phyloP scores from a whole-genome alignment of 1,284 basidiomycete genomes.

The Psilocybe mexicana region DNA sequence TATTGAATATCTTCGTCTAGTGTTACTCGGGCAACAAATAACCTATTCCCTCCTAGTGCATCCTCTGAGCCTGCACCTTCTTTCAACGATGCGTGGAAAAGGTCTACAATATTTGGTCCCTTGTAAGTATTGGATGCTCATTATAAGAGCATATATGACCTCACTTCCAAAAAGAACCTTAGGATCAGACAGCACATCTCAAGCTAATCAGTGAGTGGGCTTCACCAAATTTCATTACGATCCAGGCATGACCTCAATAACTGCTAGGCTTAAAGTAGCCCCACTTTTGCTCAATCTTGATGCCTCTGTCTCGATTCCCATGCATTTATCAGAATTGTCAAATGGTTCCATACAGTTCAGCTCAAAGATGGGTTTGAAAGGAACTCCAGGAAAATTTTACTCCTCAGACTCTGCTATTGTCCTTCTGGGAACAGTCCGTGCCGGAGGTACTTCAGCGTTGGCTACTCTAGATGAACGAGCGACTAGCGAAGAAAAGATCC shows the following conservation, averaged over 20 bases:
- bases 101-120: slow-evolving; percentile 57
- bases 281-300: slow-evolving; percentile 45
- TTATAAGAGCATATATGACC: slow-evolving; percentile 6
- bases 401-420: slow-evolving; percentile 38
- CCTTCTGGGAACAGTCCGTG: slow-evolving; percentile 51
- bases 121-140: slow-evolving; percentile 42
- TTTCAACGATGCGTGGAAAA: slow-evolving; percentile 23
- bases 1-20: slow-evolving; percentile 23
- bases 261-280: slow-evolving; percentile 21
- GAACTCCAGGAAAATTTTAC: slow-evolving; percentile 59
- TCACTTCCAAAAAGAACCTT: slow-evolving; percentile 29
- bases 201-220: slow-evolving; percentile 12
- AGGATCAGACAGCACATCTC: slow-evolving; percentile 27
- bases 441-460: slow-evolving; percentile 50
- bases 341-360: slow-evolving; percentile 34
- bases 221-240: background rate
- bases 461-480: slow-evolving; percentile 40
- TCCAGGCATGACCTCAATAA: slow-evolving; percentile 3
- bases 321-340: slow-evolving; percentile 40
- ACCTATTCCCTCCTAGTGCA: slow-evolving; percentile 42
- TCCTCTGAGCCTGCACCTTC: slow-evolving; percentile 16
- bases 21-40: slow-evolving; percentile 42
- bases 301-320: slow-evolving; percentile 41
- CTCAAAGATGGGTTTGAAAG: slow-evolving; percentile 37
- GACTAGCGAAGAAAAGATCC: slow-evolving; percentile 37